Evolutionary conservation across 352 stramenopile species (phyloP), one percentile per base, ranked within the genome.

Genomic region (Globisporangium apiculatum): DNA sequence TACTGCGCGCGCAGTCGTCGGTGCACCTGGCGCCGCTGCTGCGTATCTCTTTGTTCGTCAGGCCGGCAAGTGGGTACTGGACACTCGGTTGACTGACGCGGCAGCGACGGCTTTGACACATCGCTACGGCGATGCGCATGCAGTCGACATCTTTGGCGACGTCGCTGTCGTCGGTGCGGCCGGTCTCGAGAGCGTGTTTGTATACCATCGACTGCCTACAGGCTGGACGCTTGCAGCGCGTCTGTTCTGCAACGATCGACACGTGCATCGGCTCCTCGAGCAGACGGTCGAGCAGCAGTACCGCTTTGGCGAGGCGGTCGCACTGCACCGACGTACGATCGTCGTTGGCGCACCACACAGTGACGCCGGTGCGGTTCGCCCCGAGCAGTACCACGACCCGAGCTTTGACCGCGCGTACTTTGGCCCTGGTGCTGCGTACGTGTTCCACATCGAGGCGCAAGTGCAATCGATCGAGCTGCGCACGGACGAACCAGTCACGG

Each of bases 151-250:
- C 37, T 75, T 78, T 31, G 90, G 83, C 15, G 87, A 98, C 51
- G 66, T 97, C 24, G 86, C 85, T 7, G 93, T 96, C 51, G 77
- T 98, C 9, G 92, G 86, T n/a, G 92, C 91, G 1, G 79, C 88
- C 0, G 79, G 77, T 0, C 67, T 79, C 42, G 76, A 89, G 57
- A 71, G 67, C 9, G 69, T 87, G 9, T 92, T 79, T 47, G 75
- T 95, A 9, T 93, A 89, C 62, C 85, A 91, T 51, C 79, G 75
- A 15, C 68, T 58, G 11, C 46, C 70, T 10, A 60, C 60, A 49
- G 69, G 66, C 0, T 93, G 85, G 85, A 68, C 64, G 48, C 68
- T 82, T 31, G 67, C 76, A 24, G 69, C 73, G n/a, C 71, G 70
- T 0, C 47, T 98, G 4, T 67, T 70, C 24, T 86, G 75, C 41